A percentile compares a stretch with the other conserved stretches of the same genome.
Conservation (phyloP, 139 green algal genomes). For the Spirogloea muscicola region DNA sequence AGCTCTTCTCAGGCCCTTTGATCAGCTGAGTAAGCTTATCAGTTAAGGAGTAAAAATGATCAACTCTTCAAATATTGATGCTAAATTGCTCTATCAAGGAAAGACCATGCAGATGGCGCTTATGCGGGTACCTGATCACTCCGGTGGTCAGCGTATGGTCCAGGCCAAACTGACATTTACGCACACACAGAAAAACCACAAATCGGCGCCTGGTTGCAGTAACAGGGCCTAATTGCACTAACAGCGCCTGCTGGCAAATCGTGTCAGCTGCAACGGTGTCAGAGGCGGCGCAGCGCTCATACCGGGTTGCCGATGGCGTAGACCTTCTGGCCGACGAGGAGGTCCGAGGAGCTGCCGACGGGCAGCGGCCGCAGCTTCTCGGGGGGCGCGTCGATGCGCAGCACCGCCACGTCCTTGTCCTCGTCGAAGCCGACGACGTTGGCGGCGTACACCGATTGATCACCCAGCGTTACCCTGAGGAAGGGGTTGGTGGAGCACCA, state of each 20-base stretch:
- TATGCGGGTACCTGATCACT: conserved; percentile 37
- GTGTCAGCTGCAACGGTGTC: not conserved
- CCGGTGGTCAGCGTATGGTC: conserved; percentile 37
- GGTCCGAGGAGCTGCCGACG: conserved; percentile 40
- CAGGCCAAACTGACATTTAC: conserved; percentile 31
- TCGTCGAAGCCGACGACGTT: conserved; percentile 55
- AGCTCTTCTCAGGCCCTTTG: too few relatives aligned
- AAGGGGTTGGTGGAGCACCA: too few relatives aligned
- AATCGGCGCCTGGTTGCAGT: too few relatives aligned
- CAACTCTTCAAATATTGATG: too few relatives aligned
- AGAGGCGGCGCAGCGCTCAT: not conserved
- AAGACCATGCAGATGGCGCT: too few relatives aligned
- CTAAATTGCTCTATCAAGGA: too few relatives aligned
- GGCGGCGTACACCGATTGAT: conserved; percentile 48
- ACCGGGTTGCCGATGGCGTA: conserved; percentile 62
- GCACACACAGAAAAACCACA: too few relatives aligned
- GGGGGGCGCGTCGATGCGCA: conserved; percentile 47
- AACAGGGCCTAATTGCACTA: too few relatives aligned
- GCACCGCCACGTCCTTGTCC: conserved; percentile 61
- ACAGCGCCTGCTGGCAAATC: too few relatives aligned
- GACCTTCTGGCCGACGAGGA: conserved; percentile 56
- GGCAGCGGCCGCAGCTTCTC: conserved; percentile 35
- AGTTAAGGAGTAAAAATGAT: too few relatives aligned
- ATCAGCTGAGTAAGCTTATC: too few relatives aligned
- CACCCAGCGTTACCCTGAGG: conserved; percentile 40